phyloP scores from a whole-genome alignment of 805 yeast genomes.

The Wickerhamomyces ciferrii region DNA sequence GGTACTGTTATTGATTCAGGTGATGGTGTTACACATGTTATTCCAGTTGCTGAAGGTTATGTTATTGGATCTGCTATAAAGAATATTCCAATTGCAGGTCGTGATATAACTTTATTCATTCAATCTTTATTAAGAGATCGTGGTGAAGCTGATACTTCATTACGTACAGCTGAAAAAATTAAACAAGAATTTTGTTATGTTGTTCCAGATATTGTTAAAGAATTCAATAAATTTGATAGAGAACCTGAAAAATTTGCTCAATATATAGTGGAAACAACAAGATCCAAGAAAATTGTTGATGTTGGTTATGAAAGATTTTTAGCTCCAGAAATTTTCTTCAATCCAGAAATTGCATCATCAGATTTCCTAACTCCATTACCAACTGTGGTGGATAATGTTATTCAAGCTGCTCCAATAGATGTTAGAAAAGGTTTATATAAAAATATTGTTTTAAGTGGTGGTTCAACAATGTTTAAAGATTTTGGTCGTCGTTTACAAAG shows the following conservation, averaged over 20 bases:
- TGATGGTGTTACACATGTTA: constrained; percentile 98
- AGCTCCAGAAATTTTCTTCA: constrained; percentile 99
- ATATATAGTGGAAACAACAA: constrained; percentile 74
- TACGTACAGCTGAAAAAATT: constrained; percentile 94
- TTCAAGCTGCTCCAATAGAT: constrained; percentile 94
- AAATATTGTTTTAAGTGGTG: constrained; percentile 95
- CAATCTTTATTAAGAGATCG: constrained; percentile 94
- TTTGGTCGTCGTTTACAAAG: constrained; percentile 97
- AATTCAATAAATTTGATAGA: constrained; percentile 89
- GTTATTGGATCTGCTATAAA: constrained; percentile 97
- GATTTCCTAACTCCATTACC: constrained; percentile 97
- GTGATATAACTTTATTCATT: constrained; percentile 92
- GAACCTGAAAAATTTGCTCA: constrained; percentile 93
- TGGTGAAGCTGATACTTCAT: constrained; percentile 90
- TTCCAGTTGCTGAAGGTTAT: constrained; percentile 98
- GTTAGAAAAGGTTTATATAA: constrained; percentile 95
- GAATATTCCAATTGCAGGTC: constrained; percentile 97
- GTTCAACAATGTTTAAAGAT: constrained; percentile 98
- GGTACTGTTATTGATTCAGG: constrained; percentile 99
- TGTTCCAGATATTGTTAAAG: constrained; percentile 95
- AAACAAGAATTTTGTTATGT: constrained; percentile 97
- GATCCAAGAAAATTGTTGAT: constrained; percentile 69
- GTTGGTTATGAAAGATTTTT: constrained; percentile 96
- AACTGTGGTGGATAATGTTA: constrained; percentile 90
- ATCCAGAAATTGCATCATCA: constrained; percentile 93